Percentiles rank a stretch among this genome's conserved stretches.
Conservation (phyloP, 495 filamentous ascomycete species). For the Trichoderma parareesei region DNA sequence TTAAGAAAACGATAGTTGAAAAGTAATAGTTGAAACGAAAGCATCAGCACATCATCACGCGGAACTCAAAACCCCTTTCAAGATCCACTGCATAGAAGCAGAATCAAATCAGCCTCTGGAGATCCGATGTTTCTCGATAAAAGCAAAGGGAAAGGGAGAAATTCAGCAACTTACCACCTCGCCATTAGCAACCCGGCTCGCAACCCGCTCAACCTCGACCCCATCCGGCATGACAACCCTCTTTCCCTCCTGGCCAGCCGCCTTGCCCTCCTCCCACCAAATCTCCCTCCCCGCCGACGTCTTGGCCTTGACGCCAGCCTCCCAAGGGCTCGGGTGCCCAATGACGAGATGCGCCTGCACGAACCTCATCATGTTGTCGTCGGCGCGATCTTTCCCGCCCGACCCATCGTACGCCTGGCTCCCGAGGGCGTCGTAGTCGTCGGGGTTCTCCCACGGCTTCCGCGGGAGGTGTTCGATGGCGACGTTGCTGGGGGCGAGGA, state of each 20-base stretch:
- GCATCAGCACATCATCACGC: conserved; percentile 17
- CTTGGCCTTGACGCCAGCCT: conserved; percentile 60
- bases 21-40: not conserved
- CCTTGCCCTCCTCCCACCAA: conserved; percentile 67
- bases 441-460: conserved; percentile 90
- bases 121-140: not conserved
- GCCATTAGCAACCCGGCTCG: conserved; percentile 70
- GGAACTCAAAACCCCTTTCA: conserved; percentile 62
- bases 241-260: conserved; percentile 17
- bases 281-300: conserved; percentile 59
- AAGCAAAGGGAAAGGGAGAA: not conserved
- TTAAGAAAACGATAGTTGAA: not conserved
- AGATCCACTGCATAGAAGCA: conserved; percentile 42
- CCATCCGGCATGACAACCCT: conserved; percentile 59
- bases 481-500: conserved; percentile 80
- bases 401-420: conserved; percentile 72
- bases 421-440: conserved; percentile 68
- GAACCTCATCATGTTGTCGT: conserved; percentile 70
- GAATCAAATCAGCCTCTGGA: conserved; percentile 8
- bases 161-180: conserved; percentile 51
- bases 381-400: conserved; percentile 71
- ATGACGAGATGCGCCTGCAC: conserved; percentile 77
- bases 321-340: conserved; percentile 63
- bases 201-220: conserved; percentile 64
- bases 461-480: conserved; percentile 70